A percentile compares a stretch with the other conserved stretches of the same genome.
Conservation (phyloP, 441 rosid genomes). For the Erodium texanum region DNA sequence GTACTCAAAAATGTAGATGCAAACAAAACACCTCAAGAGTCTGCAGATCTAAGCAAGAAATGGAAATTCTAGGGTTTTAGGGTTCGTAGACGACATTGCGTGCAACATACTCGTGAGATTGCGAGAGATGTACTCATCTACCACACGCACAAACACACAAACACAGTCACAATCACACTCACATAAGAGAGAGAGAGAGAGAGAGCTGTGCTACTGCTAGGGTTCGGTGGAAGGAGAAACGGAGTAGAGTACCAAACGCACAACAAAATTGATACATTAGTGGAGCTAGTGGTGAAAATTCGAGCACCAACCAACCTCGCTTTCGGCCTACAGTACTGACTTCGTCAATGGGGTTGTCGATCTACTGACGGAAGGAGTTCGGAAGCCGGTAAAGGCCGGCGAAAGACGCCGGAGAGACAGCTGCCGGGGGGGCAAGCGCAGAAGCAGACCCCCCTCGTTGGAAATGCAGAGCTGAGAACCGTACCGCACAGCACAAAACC, state of each 20-base stretch:
- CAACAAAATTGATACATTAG: not conserved
- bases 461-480: not conserved
- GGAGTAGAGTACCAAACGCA: not conserved
- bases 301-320: constrained; percentile 4
- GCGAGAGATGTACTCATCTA: constrained; percentile 3
- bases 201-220: not conserved
- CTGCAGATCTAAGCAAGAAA: constrained; percentile 2
- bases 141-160: constrained; percentile 1
- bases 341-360: not conserved
- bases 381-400: not conserved
- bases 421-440: not conserved
- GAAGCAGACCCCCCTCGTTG: not conserved
- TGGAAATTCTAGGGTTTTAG: constrained; percentile 3
- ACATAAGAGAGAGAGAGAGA: not conserved
- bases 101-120: not conserved
- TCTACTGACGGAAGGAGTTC: not conserved
- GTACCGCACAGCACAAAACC: not conserved
- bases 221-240: not conserved
- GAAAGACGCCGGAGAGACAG: not conserved
- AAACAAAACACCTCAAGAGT: constrained; percentile 1
- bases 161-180: not conserved
- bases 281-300: not conserved
- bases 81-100: constrained; percentile 4
- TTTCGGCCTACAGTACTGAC: not conserved
- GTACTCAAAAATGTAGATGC: constrained; percentile 4